phyloP scores from a whole-genome alignment of 331 rosid species.

The Prunus yedoensis region DNA sequence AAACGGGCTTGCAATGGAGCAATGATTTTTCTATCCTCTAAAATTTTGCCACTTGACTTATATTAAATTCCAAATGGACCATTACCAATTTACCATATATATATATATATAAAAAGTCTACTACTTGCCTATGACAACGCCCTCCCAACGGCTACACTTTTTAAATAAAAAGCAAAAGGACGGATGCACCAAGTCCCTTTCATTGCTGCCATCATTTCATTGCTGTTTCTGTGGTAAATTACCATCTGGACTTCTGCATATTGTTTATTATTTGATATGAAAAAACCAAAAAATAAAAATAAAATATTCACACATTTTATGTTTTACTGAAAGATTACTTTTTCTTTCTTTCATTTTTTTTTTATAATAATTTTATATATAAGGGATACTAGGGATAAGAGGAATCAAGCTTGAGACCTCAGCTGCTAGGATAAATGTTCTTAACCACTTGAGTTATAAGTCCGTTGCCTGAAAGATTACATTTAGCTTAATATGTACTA shows the following conservation, averaged over 20 bases:
- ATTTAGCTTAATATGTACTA: background rate
- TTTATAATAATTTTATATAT: too few relatives aligned
- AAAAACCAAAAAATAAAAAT: background rate
- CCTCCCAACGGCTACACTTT: conserved; percentile 51
- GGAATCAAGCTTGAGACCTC: background rate
- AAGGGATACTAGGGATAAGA: too few relatives aligned
- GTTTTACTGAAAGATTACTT: conserved; percentile 33
- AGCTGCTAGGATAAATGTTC: background rate
- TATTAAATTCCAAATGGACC: conserved; percentile 7
- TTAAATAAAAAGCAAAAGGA: conserved; percentile 27
- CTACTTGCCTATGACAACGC: conserved; percentile 38
- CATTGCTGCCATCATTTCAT: conserved; percentile 40
- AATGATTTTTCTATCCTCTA: background rate
- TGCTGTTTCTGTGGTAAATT: conserved; percentile 33
- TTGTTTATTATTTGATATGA: conserved; percentile 20
- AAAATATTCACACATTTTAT: conserved; percentile 12
- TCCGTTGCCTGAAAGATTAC: conserved; percentile 6
- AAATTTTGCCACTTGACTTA: background rate
- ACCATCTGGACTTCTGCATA: background rate
- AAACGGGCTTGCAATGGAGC: background rate
- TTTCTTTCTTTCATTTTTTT: too few relatives aligned
- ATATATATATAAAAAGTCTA: background rate
- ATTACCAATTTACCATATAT: background rate
- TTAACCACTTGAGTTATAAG: background rate
- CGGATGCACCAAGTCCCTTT: conserved; percentile 37